Evolutionary conservation across 1,139 yeast species (phyloP).

Genomic region (Ogataea hybrid): DNA sequence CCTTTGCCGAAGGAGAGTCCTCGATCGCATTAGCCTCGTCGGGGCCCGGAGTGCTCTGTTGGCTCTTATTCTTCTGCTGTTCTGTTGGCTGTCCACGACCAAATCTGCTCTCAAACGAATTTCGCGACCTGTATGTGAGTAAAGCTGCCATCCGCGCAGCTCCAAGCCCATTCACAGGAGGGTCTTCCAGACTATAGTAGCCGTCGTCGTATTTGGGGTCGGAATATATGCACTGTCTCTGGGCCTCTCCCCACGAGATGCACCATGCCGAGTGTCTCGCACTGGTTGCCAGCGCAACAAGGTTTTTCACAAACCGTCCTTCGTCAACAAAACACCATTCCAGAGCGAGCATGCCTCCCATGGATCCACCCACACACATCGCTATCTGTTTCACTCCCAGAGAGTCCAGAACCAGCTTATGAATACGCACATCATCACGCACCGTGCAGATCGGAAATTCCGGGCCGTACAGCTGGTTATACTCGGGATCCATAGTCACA

Average conservation of each 20-base stretch:
- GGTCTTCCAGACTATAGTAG: constrained; percentile 69
- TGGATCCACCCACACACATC: constrained; percentile 90
- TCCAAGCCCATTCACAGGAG: constrained; percentile 82
- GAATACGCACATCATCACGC: constrained; percentile 86
- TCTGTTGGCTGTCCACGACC: constrained; percentile 61
- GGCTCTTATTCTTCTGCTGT: constrained; percentile 26
- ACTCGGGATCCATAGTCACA: constrained; percentile 67
- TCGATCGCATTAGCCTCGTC: constrained; percentile 11
- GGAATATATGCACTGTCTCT: constrained; percentile 90
- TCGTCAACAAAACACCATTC: constrained; percentile 66
- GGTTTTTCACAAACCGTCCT: constrained; percentile 69
- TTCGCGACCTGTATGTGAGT: constrained; percentile 86
- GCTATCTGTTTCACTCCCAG: constrained; percentile 77
- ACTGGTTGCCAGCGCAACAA: constrained; percentile 88
- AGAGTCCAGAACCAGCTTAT: constrained; percentile 63
- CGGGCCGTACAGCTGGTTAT: constrained; percentile 83
- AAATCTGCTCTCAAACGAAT: constrained; percentile 86
- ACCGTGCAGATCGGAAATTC: constrained; percentile 92
- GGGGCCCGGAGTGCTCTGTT: constrained; percentile 4
- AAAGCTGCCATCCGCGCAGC: constrained; percentile 98
- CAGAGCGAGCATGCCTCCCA: constrained; percentile 98
- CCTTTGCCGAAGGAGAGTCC: constrained; percentile 32
- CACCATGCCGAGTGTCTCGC: constrained; percentile 99
- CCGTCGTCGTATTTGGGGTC: constrained; percentile 95
- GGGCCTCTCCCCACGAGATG: constrained; percentile 98